phyloP scores from a whole-genome alignment of 2,329 filamentous ascomycete species.

The Penicillium concentricum region DNA sequence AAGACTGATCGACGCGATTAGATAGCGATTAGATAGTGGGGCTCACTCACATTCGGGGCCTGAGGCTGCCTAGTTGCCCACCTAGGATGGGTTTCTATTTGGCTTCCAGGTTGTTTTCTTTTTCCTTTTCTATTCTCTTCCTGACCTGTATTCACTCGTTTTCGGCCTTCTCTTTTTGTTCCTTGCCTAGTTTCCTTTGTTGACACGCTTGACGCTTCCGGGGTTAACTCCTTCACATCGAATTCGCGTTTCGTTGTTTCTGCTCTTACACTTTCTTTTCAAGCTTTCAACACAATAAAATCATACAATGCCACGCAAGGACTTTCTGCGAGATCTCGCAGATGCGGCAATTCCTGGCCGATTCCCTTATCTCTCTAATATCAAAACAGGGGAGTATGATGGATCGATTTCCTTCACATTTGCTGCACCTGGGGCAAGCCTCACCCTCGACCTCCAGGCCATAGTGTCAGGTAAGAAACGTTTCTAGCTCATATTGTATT shows the following conservation, averaged over 20 bases:
- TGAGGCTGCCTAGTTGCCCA: background rate
- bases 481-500: background rate
- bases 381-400: slow-evolving; percentile 66
- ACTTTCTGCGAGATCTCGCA: slow-evolving; percentile 62
- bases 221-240: background rate
- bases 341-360: slow-evolving; percentile 38
- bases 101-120: background rate
- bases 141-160: background rate
- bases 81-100: background rate
- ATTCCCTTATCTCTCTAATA: slow-evolving; percentile 52
- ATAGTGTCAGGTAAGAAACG: slow-evolving; percentile 39
- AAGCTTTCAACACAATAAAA: background rate
- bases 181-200: background rate
- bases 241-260: background rate
- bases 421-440: slow-evolving; percentile 22
- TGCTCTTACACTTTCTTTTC: background rate
- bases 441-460: slow-evolving; percentile 37
- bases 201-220: background rate
- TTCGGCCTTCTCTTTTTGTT: background rate
- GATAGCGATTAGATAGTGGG: background rate
- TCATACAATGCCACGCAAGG: slow-evolving; percentile 61
- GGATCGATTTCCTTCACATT: slow-evolving; percentile 68
- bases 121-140: background rate
- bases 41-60: background rate
- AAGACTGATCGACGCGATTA: background rate